Percentiles rank a stretch among this genome's conserved stretches.
These are phyloP conservation scores for Globisporangium mamillatum DNA, from an alignment of 352 stramenopile genomes.

Conservation along the genomic window DNA sequence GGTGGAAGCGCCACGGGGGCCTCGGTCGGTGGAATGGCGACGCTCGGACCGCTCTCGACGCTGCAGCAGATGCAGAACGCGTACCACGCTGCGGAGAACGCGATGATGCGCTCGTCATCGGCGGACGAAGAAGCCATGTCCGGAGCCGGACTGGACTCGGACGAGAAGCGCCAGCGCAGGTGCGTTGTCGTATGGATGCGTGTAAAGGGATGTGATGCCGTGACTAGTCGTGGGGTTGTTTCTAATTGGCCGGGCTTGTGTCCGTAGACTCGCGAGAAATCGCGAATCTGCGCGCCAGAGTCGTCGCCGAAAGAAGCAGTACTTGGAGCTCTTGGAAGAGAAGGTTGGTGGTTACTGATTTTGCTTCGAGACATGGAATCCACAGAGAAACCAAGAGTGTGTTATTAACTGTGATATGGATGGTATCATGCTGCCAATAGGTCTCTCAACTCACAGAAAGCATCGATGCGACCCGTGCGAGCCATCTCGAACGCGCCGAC, in stretches of 20 bases:
- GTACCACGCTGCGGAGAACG: slow-evolving; percentile 51
- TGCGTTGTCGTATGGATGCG: slow-evolving; percentile 7
- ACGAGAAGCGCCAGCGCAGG: slow-evolving; percentile 77
- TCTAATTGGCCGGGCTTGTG: background rate
- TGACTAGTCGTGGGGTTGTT: background rate
- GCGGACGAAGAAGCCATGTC: slow-evolving; percentile 53
- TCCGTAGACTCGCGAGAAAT: slow-evolving; percentile 65
- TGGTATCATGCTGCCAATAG: slow-evolving; percentile 20
- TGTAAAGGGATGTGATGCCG: background rate
- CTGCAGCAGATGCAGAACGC: slow-evolving; percentile 50
- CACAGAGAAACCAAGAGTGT: background rate
- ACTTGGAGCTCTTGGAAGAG: slow-evolving; percentile 84
- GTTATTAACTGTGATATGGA: background rate
- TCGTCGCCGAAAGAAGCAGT: slow-evolving; percentile 88
- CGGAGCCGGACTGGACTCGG: slow-evolving; percentile 45
- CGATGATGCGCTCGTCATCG: slow-evolving; percentile 45
- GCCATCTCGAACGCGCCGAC: slow-evolving; percentile 74
- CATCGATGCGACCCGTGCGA: slow-evolving; percentile 76
- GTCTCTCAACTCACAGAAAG: slow-evolving; percentile 85
- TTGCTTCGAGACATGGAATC: background rate
- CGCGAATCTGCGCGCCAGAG: slow-evolving; percentile 87
- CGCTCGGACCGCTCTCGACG: slow-evolving; percentile 20
- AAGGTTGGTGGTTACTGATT: slow-evolving; percentile 39
- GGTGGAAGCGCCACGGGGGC: slow-evolving; percentile 9
- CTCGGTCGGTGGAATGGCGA: slow-evolving; percentile 4